These are phyloP conservation scores for Cercospora zeina DNA, from an alignment of 2,329 filamentous ascomycete species.

Conservation along the genomic window DNA sequence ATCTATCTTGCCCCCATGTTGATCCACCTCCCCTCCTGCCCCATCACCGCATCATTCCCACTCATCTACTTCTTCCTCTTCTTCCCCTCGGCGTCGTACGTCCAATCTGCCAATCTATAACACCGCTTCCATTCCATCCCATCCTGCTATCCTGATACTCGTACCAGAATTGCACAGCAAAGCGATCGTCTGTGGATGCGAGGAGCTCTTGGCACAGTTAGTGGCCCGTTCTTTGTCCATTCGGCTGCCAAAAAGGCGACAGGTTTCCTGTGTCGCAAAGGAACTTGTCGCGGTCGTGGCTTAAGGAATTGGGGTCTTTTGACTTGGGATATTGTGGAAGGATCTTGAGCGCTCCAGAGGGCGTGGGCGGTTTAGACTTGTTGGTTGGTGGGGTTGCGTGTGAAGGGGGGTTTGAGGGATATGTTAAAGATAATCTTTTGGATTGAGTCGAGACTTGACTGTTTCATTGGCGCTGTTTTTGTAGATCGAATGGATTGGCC, in stretches of 20 bases:
- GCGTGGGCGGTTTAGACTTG: conserved; percentile 86
- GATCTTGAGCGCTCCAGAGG: conserved; percentile 77
- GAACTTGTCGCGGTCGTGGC: conserved; percentile 75
- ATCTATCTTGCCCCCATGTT: conserved; percentile 66
- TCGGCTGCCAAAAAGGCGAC: conserved; percentile 68
- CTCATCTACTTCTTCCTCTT: conserved; percentile 78
- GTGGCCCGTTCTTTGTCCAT: conserved; percentile 74
- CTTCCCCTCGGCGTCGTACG: conserved; percentile 66
- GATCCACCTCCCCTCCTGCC: conserved; percentile 66
- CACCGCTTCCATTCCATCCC: conserved; percentile 72
- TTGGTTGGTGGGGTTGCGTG: conserved; percentile 64
- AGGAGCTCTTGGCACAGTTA: conserved; percentile 80
- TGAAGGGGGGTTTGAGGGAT: conserved; percentile 69
- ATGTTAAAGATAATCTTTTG: conserved; percentile 32
- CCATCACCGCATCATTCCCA: conserved; percentile 68
- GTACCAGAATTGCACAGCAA: conserved; percentile 72
- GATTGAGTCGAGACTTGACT: no score
- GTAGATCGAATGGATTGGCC: background rate
- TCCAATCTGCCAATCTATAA: conserved; percentile 82
- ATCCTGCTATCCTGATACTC: conserved; percentile 59
- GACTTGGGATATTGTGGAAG: conserved; percentile 63
- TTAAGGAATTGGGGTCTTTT: conserved; percentile 77
- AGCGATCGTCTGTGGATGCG: conserved; percentile 70
- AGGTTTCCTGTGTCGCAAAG: conserved; percentile 67
- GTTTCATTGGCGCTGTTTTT: no score